phyloP scores from a whole-genome alignment of 1,284 basidiomycete species.

The Pyrrhoderma lamaoense region DNA sequence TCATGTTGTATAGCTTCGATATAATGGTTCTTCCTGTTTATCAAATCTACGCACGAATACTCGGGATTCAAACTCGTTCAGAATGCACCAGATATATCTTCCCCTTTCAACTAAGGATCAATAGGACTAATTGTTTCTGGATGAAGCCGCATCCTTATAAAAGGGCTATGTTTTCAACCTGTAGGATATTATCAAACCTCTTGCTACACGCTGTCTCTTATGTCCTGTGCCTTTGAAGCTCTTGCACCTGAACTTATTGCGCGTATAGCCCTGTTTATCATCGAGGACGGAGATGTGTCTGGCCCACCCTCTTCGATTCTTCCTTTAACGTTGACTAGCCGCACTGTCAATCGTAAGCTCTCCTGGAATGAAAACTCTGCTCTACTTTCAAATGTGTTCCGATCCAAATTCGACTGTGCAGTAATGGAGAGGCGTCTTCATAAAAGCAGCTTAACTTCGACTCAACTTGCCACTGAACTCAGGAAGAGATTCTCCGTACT shows the following conservation, averaged over 20 bases:
- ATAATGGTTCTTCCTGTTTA: too few species aligned
- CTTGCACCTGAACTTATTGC: constrained; percentile 8
- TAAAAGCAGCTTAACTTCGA: neutral
- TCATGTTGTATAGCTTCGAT: too few species aligned
- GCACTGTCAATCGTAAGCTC: neutral
- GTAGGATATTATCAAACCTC: too few species aligned
- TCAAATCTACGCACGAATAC: too few species aligned
- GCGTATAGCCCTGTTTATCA: constrained; percentile 3
- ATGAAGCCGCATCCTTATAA: too few species aligned
- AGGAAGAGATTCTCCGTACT: constrained; percentile 2
- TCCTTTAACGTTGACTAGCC: constrained; percentile 4
- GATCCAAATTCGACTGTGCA: constrained; percentile 6
- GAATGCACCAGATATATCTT: too few species aligned
- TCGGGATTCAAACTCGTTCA: too few species aligned
- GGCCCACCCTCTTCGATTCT: constrained; percentile 5
- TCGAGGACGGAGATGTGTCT: neutral
- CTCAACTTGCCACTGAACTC: constrained; percentile 1
- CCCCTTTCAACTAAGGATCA: too few species aligned
- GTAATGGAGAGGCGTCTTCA: neutral
- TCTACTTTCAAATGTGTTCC: constrained; percentile 3
- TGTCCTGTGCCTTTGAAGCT: neutral
- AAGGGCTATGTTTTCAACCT: too few species aligned
- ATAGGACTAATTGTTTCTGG: too few species aligned
- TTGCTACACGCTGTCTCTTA: too few species aligned
- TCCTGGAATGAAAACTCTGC: constrained; percentile 2